phyloP scores from a whole-genome alignment of 2,329 filamentous ascomycete species.

The Colletotrichum somersetense region DNA sequence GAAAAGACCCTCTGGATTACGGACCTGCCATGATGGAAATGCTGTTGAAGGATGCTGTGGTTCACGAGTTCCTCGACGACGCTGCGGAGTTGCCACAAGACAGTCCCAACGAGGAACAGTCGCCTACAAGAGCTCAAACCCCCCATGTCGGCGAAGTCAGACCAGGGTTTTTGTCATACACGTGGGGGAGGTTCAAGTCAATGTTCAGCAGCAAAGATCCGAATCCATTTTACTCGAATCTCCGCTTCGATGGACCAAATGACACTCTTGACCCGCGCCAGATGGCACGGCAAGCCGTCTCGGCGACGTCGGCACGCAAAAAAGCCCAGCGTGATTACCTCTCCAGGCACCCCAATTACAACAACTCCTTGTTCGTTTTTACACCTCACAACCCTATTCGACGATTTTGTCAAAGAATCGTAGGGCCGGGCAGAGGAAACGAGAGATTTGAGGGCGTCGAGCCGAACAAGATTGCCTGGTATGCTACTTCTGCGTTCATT shows the following conservation, averaged over 20 bases:
- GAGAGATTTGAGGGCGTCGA: constrained; percentile 91
- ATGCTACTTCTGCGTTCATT: constrained; percentile 91
- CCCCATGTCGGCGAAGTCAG: constrained; percentile 60
- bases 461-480: constrained; percentile 92
- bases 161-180: constrained; percentile 69
- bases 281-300: constrained; percentile 92
- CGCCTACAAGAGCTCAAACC: constrained; percentile 49
- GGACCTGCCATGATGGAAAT: constrained; percentile 94
- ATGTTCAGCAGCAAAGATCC: constrained; percentile 77
- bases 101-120: constrained; percentile 50
- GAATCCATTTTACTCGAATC: constrained; percentile 92
- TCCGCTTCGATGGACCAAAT: constrained; percentile 76
- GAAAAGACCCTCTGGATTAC: constrained; percentile 89
- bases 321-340: constrained; percentile 93
- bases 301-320: constrained; percentile 84
- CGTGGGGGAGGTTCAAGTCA: constrained; percentile 72
- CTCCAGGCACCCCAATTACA: constrained; percentile 87
- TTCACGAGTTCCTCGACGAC: constrained; percentile 93
- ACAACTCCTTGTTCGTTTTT: constrained; percentile 92
- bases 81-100: constrained; percentile 61
- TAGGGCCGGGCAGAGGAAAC: constrained; percentile 88
- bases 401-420: constrained; percentile 86
- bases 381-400: constrained; percentile 81
- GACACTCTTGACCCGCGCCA: constrained; percentile 85
- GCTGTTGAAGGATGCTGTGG: constrained; percentile 95